These are phyloP conservation scores for Pleurotus tuoliensis DNA, from an alignment of 768 basidiomycete species.

Conservation along the genomic window DNA sequence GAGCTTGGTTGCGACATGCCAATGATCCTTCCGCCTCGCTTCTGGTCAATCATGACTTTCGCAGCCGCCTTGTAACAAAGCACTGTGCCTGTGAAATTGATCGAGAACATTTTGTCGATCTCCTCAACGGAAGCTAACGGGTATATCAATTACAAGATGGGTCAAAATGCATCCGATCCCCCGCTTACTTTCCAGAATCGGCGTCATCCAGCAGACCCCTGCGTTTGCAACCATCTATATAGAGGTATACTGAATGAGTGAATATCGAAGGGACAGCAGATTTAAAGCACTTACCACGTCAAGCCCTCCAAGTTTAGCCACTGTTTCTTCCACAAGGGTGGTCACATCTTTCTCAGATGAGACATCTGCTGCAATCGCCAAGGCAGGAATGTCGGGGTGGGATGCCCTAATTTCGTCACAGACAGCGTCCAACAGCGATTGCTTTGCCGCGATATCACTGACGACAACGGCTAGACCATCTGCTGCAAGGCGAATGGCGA, in stretches of 20 bases:
- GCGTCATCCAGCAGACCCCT: neutral
- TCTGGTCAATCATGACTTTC: constrained; percentile 32
- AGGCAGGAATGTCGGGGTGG: constrained; percentile 11
- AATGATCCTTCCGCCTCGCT: constrained; percentile 31
- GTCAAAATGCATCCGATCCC: neutral
- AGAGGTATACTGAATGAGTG: neutral
- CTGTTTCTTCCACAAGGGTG: constrained; percentile 14
- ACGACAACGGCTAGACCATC: constrained; percentile 26
- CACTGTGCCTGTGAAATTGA: constrained; percentile 27
- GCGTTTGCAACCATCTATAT: constrained; percentile 1
- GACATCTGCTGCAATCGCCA: constrained; percentile 17
- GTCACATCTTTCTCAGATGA: constrained; percentile 19
- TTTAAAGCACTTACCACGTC: constrained; percentile 13
- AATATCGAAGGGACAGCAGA: neutral
- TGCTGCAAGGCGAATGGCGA: constrained; percentile 21
- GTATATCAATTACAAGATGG: neutral
- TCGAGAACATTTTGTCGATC: constrained; percentile 17
- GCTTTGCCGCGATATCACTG: constrained; percentile 18
- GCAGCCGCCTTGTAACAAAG: constrained; percentile 31
- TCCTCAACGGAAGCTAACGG: constrained; percentile 13
- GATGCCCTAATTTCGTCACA: constrained; percentile 15
- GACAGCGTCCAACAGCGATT: constrained; percentile 12
- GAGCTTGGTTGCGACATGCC: constrained; percentile 5
- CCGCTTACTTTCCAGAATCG: neutral
- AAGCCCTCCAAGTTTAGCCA: constrained; percentile 15